phyloP scores from a whole-genome alignment of 1,284 basidiomycete species.

The Cutaneotrichosporon sp. region DNA sequence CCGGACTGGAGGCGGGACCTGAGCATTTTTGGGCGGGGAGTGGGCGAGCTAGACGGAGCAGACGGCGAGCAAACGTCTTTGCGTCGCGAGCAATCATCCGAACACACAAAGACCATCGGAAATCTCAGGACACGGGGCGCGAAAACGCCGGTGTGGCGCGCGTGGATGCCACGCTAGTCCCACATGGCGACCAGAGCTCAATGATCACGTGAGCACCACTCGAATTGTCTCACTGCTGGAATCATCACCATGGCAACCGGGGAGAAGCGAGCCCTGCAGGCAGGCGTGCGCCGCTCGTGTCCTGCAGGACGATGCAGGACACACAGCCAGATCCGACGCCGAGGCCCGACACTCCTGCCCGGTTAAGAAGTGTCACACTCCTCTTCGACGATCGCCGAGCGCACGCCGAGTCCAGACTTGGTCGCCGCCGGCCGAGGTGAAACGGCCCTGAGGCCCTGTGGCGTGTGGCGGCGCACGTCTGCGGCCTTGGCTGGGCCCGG shows the following conservation, averaged over 20 bases:
- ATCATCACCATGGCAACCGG: background rate
- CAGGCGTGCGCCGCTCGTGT: background rate
- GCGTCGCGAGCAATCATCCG: background rate
- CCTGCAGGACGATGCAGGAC: background rate
- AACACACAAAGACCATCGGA: background rate
- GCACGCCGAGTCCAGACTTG: background rate
- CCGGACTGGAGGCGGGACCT: constrained; percentile 36
- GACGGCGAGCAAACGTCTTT: background rate
- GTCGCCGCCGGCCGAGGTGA: background rate
- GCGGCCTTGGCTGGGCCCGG: background rate
- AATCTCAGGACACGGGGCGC: background rate
- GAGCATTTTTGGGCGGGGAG: constrained; percentile 38
- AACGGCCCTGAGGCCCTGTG: background rate
- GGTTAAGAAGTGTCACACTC: too few relatives aligned
- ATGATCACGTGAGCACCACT: background rate
- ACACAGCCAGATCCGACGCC: background rate
- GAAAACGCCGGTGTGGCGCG: background rate
- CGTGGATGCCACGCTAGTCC: background rate
- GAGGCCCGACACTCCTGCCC: too few relatives aligned
- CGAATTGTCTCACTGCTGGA: background rate
- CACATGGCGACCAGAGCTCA: too few relatives aligned
- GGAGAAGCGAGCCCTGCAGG: background rate
- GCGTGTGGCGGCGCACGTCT: background rate
- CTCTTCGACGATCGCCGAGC: too few relatives aligned
- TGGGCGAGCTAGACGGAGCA: background rate